These are phyloP conservation scores for Botryotinia narcissicola DNA, from an alignment of 2,329 filamentous ascomycete genomes.

Conservation along the genomic window DNA sequence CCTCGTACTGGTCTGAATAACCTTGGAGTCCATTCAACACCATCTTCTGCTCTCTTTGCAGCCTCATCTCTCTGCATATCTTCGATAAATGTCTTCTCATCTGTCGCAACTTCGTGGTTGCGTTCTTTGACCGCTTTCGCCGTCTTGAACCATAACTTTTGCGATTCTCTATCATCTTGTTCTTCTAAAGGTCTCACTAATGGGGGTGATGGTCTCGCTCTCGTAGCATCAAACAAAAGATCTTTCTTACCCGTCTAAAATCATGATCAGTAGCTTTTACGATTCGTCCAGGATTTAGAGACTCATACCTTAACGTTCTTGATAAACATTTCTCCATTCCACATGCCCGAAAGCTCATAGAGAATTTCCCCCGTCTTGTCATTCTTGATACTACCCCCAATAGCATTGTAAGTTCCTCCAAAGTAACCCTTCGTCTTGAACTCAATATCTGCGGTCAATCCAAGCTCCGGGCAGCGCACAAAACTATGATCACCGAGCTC, in stretches of 20 bases:
- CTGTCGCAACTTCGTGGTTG: slow-evolving; percentile 86
- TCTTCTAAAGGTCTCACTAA: slow-evolving; percentile 74
- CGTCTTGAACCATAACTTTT: slow-evolving; percentile 80
- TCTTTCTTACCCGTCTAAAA: slow-evolving; percentile 83
- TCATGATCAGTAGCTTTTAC: slow-evolving; percentile 17
- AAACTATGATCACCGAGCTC: slow-evolving; percentile 96
- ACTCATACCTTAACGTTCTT: slow-evolving; percentile 70
- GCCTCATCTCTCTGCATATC: slow-evolving; percentile 89
- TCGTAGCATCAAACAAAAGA: slow-evolving; percentile 81
- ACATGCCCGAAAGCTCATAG: slow-evolving; percentile 89
- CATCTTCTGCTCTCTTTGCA: slow-evolving; percentile 71
- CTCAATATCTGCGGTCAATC: slow-evolving; percentile 85
- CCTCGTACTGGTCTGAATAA: slow-evolving; percentile 76
- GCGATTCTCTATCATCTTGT: slow-evolving; percentile 87
- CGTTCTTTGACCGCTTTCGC: slow-evolving; percentile 76
- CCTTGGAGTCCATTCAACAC: slow-evolving; percentile 81
- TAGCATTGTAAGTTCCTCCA: slow-evolving; percentile 92
- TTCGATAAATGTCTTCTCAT: slow-evolving; percentile 95
- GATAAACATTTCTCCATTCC: slow-evolving; percentile 93
- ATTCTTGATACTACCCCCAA: slow-evolving; percentile 86
- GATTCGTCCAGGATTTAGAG: background rate
- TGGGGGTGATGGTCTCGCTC: slow-evolving; percentile 73
- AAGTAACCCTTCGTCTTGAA: slow-evolving; percentile 99
- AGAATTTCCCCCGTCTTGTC: slow-evolving; percentile 81
- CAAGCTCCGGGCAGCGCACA: slow-evolving; percentile 84